A percentile compares a stretch with the other conserved stretches of the same genome.
Evolutionary conservation across 1,284 basidiomycete species (phyloP).

Genomic region (Pterulicium gracile): DNA sequence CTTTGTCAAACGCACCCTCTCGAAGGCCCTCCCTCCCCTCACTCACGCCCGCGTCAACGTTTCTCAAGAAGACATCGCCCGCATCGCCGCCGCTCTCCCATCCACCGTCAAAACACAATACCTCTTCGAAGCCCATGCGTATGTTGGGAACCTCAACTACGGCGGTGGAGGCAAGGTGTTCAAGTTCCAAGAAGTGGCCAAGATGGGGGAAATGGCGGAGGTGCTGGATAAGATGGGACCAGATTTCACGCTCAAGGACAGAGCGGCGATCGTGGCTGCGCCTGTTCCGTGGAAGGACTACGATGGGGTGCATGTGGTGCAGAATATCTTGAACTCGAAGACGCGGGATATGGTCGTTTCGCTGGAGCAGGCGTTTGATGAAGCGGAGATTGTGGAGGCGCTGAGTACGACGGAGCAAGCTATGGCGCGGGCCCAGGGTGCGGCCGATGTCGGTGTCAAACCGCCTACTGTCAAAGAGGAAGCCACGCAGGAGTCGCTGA

Average conservation of each 20-base stretch:
- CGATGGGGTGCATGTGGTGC: constrained; percentile 20
- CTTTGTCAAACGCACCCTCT: constrained; percentile 38
- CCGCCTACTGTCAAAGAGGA: not conserved
- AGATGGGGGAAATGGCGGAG: constrained; percentile 22
- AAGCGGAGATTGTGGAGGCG: constrained; percentile 28
- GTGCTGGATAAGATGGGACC: constrained; percentile 33
- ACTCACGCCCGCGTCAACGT: constrained; percentile 22
- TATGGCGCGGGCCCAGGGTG: constrained; percentile 12
- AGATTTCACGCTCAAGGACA: constrained; percentile 37
- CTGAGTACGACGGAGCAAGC: constrained; percentile 33
- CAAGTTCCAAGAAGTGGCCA: constrained; percentile 24
- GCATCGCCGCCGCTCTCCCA: not conserved
- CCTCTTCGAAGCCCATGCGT: constrained; percentile 34
- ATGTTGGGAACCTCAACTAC: constrained; percentile 36
- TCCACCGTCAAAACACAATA: constrained; percentile 16
- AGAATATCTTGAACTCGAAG: constrained; percentile 25
- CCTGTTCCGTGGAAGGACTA: constrained; percentile 36
- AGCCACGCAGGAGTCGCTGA: not conserved
- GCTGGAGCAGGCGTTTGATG: constrained; percentile 19
- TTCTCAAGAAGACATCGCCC: constrained; percentile 14
- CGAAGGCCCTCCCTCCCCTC: constrained; percentile 24
- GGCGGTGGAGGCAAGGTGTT: too few species aligned
- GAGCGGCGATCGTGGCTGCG: constrained; percentile 32
- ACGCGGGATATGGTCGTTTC: constrained; percentile 24
- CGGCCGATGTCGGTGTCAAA: too few species aligned